A percentile compares a stretch with the other conserved stretches of the same genome.
phyloP scores from a whole-genome alignment of 768 basidiomycete genomes.

The Pleurotus cornucopiae region DNA sequence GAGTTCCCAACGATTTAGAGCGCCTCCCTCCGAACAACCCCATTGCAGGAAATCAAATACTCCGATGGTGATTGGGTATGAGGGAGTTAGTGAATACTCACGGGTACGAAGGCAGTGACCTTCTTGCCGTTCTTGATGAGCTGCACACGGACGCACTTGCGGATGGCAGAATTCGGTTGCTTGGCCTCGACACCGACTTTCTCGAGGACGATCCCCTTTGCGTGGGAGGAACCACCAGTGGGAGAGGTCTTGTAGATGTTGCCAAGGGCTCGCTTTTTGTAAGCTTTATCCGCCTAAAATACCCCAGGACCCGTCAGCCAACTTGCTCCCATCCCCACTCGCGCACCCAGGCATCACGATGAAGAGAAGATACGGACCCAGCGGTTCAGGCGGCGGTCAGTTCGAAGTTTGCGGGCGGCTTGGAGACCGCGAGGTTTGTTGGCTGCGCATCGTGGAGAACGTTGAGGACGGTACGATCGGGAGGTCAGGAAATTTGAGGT shows the following conservation, averaged over 20 bases:
- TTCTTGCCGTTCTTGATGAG: constrained; percentile 99
- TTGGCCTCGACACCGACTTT: constrained; percentile 99
- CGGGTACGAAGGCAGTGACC: constrained; percentile 99
- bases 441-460: constrained; percentile 40
- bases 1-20: neutral
- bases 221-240: constrained; percentile 98
- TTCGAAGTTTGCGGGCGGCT: constrained; percentile 98
- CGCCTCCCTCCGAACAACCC: too few species aligned
- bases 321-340: neutral
- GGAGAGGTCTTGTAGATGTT: constrained; percentile 99
- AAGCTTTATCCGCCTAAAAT: constrained; percentile 88
- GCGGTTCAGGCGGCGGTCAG: constrained; percentile 89
- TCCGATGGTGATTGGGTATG: neutral
- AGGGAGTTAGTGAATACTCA: constrained; percentile 33
- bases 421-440: constrained; percentile 99
- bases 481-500: constrained; percentile 15
- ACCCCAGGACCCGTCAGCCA: constrained; percentile 5
- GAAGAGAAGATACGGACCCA: constrained; percentile 62
- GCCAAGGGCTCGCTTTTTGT: constrained; percentile 99
- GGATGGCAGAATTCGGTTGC: constrained; percentile 99
- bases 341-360: neutral
- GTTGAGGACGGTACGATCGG: constrained; percentile 12
- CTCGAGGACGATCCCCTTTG: constrained; percentile 99
- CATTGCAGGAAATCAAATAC: too few species aligned
- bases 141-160: constrained; percentile 99